Conservation (phyloP, 2,329 filamentous ascomycete species). For the Fonsecaea nubica region DNA sequence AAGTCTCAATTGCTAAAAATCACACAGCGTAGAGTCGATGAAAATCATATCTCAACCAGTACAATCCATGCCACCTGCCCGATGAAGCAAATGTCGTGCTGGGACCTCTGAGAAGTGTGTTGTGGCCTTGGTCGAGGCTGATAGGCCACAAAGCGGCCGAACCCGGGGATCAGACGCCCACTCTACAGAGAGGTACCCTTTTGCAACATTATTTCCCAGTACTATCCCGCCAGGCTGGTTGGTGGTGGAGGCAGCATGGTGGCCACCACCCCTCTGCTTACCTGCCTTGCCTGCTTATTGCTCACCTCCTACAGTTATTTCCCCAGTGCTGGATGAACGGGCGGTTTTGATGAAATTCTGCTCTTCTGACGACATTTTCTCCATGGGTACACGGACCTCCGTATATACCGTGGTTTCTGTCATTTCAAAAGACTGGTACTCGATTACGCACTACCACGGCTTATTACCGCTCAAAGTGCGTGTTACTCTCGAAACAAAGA, state of each 20-base stretch:
- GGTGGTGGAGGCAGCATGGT: not conserved
- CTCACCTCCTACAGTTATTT: conserved; percentile 11
- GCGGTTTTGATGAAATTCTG: not conserved
- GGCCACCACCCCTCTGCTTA: conserved; percentile 23
- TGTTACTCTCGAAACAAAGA: conserved; percentile 11
- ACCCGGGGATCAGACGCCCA: conserved; percentile 4
- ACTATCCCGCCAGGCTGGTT: conserved; percentile 18
- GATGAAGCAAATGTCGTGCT: conserved; percentile 19
- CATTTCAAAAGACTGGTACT: conserved; percentile 14
- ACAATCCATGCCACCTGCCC: conserved; percentile 12
- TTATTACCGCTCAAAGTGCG: not conserved
- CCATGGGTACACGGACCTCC: conserved; percentile 5
- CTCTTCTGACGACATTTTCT: conserved; percentile 11
- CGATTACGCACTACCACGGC: not conserved
- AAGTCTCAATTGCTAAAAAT: conserved; percentile 5
- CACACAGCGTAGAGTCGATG: conserved; percentile 3
- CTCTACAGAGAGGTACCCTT: not conserved
- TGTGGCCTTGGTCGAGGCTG: conserved; percentile 11
- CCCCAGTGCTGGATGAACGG: not conserved
- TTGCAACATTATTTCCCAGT: conserved; percentile 7
- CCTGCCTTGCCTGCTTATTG: conserved; percentile 26
- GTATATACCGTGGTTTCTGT: conserved; percentile 1
- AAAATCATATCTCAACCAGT: not conserved
- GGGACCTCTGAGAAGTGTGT: not conserved
- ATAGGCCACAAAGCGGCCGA: conserved; percentile 14